These are phyloP conservation scores for Alternaria brassicicola DNA, from an alignment of 2,329 filamentous ascomycete genomes.

Conservation along the genomic window DNA sequence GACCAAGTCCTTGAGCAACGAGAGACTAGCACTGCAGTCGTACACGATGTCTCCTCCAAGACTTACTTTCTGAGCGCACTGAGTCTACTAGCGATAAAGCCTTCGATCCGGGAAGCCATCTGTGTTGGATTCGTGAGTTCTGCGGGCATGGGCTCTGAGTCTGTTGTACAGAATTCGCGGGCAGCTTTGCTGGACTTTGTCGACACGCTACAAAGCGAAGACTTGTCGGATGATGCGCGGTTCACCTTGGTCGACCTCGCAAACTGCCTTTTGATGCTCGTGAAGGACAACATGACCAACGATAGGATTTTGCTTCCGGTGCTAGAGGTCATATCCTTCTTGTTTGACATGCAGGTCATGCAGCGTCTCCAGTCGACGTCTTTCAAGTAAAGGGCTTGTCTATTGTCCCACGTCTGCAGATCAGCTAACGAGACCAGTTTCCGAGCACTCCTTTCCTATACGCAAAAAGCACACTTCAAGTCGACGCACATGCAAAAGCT, in stretches of 20 bases:
- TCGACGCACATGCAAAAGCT: slow-evolving; percentile 82
- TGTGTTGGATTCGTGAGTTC: slow-evolving; percentile 73
- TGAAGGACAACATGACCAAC: slow-evolving; percentile 49
- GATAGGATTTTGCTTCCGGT: slow-evolving; percentile 77
- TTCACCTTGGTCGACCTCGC: slow-evolving; percentile 36
- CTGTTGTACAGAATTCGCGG: slow-evolving; percentile 72
- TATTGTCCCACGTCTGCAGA: neutral
- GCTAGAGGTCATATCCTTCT: slow-evolving; percentile 76
- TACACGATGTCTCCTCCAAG: slow-evolving; percentile 61
- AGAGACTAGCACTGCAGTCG: slow-evolving; percentile 4
- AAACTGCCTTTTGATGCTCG: slow-evolving; percentile 35
- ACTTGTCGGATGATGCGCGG: neutral
- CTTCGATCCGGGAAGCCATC: slow-evolving; percentile 51
- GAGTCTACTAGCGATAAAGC: slow-evolving; percentile 7
- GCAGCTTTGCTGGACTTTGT: slow-evolving; percentile 63
- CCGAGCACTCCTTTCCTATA: slow-evolving; percentile 68
- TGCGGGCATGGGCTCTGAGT: slow-evolving; percentile 78
- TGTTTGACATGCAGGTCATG: slow-evolving; percentile 59
- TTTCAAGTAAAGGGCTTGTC: slow-evolving; percentile 60
- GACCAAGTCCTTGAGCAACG: slow-evolving; percentile 25
- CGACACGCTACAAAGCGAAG: slow-evolving; percentile 27
- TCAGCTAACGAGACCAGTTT: slow-evolving; percentile 44
- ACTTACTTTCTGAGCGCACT: slow-evolving; percentile 65
- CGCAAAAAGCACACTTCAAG: slow-evolving; percentile 83
- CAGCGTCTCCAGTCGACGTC: slow-evolving; percentile 45